Conservation (phyloP, 805 yeast species). For the Clavispora fructus region DNA sequence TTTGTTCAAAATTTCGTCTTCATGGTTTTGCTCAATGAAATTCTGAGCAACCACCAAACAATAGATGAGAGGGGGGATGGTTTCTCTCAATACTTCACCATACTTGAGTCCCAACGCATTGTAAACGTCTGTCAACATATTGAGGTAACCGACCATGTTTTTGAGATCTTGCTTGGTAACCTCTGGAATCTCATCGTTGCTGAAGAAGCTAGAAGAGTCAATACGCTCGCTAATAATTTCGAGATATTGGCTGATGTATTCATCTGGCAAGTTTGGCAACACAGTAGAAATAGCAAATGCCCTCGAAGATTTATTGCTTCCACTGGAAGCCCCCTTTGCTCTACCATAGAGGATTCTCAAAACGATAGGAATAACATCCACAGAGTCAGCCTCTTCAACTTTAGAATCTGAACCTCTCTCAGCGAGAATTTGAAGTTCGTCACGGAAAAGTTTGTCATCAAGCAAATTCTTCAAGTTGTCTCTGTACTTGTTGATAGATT, state of each 20-base stretch:
- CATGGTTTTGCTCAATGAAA: constrained; percentile 21
- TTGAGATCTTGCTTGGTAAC: constrained; percentile 30
- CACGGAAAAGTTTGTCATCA: constrained; percentile 80
- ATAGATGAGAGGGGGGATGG: constrained; percentile 55
- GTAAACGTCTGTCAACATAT: constrained; percentile 52
- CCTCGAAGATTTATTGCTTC: constrained; percentile 68
- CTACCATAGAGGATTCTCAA: constrained; percentile 81
- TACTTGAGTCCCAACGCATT: constrained; percentile 56
- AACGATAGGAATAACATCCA: constrained; percentile 61
- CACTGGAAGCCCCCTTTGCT: constrained; percentile 62
- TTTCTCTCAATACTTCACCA: constrained; percentile 41
- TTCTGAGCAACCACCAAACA: constrained; percentile 51
- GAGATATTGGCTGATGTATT: constrained; percentile 55
- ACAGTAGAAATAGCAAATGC: constrained; percentile 65
- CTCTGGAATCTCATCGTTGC: constrained; percentile 23
- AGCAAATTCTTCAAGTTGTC: constrained; percentile 70
- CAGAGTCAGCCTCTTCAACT: constrained; percentile 59
- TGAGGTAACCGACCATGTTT: constrained; percentile 60
- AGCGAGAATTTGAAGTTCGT: constrained; percentile 68
- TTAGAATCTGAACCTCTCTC: constrained; percentile 43
- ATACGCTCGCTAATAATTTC: constrained; percentile 56
- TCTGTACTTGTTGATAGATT: constrained; percentile 57
- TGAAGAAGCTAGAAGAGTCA: constrained; percentile 12
- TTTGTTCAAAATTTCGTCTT: constrained; percentile 23
- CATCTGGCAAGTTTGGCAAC: constrained; percentile 51